phyloP scores from a whole-genome alignment of 495 filamentous ascomycete species.

The Gamarada debralockiae region DNA sequence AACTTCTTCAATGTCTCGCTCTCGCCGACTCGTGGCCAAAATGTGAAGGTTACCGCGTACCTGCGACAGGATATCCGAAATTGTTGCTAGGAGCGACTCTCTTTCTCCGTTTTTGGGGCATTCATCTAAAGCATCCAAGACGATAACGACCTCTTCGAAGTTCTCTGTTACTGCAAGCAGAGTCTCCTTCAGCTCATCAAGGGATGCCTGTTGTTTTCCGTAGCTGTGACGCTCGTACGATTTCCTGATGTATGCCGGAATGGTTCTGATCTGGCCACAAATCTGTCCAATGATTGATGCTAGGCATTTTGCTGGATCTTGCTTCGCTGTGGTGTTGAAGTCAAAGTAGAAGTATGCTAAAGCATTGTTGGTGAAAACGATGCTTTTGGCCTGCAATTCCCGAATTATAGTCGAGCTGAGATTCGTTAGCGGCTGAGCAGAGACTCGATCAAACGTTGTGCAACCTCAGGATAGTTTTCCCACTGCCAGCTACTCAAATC shows the following conservation, averaged over 20 bases:
- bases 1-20: no score
- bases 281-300: constrained; percentile 7
- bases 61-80: neutral
- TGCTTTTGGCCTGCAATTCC: constrained; percentile 9
- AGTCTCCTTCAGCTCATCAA: constrained; percentile 8
- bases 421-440: constrained; percentile 4
- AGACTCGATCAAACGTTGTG: neutral
- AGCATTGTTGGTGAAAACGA: neutral
- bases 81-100: neutral
- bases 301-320: constrained; percentile 6
- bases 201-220: neutral
- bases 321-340: constrained; percentile 26
- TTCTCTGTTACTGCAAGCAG: constrained; percentile 11
- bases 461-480: constrained; percentile 18
- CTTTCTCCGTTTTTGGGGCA: neutral
- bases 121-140: constrained; percentile 16
- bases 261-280: neutral
- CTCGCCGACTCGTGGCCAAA: no score
- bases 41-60: no score
- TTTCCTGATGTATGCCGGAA: neutral
- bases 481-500: no score
- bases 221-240: neutral
- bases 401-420: constrained; percentile 29
- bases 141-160: constrained; percentile 10
- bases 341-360: constrained; percentile 31